Evolutionary conservation across 73 alveolate genomes (phyloP), one percentile per base, ranked within the genome.

Genomic region (Paramecium sexaurelia): DNA sequence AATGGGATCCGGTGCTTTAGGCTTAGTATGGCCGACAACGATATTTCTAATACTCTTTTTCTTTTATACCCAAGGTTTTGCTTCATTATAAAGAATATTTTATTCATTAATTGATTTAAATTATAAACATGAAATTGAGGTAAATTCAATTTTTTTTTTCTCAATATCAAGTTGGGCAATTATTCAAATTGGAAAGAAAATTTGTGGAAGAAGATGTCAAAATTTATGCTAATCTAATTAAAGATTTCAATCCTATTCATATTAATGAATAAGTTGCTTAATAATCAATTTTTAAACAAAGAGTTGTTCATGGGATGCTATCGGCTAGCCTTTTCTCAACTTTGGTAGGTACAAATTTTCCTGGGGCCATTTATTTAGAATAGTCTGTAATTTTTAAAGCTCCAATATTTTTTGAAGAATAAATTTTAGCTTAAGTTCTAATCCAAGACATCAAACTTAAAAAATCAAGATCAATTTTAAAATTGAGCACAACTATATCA

Each of bases 1-100:
- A 99, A 97, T 95, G 99, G 99, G 99, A 97, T 97, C 99, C 98
- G 99, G 99, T 97, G 99, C 99, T 87, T 96, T 96, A 94, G 99
- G 97, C 98, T 92, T 97, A 97, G 99, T 97, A 96, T 97, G 99
- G 98, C 98, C 99, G 99, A 97, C 96, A 96, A 97, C 98, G 83
- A 61, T 61, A 22, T 22, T 29, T 61, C 20, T 11, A 22, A 61
- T 61, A 29, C 90, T 4, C 6, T 3, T 27, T 13, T 0, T 3
- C 43, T 29, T 61, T 61, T 61, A 61, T 11, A 61, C 83, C 10
- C 26, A 26, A 15, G 83, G 83, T 24, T 61, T 26, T 6, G n/a
- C n/a, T n/a, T 26, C 13, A 4, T 51, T 51, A 51, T 15, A 51
- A n/a, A n/a, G n/a, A n/a, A n/a, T n/a, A n/a, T n/a, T n/a, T n/a